Conservation (phyloP, 176 grass and related monocot genomes). For the Triticum turgidum region DNA sequence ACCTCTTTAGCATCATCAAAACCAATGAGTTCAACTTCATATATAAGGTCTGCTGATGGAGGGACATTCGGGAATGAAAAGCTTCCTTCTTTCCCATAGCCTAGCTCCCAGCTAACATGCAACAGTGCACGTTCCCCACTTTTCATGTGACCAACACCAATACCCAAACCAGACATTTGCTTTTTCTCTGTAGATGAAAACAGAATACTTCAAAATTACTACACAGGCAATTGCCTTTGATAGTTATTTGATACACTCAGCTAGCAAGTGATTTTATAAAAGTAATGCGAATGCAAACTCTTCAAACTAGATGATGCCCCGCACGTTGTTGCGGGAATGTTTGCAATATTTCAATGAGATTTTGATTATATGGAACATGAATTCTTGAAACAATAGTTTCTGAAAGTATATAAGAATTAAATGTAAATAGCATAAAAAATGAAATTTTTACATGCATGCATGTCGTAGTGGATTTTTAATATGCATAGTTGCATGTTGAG, state of each 20-base stretch:
- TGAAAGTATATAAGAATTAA: no score
- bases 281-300: not conserved
- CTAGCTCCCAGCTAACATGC: conserved; percentile 90
- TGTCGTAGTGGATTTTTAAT: no score
- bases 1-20: conserved; percentile 94
- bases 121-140: conserved; percentile 64
- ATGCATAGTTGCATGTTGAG: no score
- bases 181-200: conserved; percentile 60
- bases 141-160: conserved; percentile 85
- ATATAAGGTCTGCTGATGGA: conserved; percentile 82
- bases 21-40: conserved; percentile 94
- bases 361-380: no score
- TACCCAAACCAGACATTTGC: conserved; percentile 68
- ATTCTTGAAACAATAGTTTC: no score
- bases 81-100: conserved; percentile 88
- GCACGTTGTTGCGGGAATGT: no score
- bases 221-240: conserved; percentile 1
- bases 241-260: not conserved
- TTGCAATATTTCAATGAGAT: no score
- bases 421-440: no score
- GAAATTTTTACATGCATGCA: no score
- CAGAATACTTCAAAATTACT: conserved; percentile 9
- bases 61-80: conserved; percentile 99
- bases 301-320: not conserved
- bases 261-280: not conserved